Evolutionary conservation across 2,329 filamentous ascomycete species (phyloP), one percentile per base, ranked within the genome.

Genomic region (Fusarium keratoplasticum): DNA sequence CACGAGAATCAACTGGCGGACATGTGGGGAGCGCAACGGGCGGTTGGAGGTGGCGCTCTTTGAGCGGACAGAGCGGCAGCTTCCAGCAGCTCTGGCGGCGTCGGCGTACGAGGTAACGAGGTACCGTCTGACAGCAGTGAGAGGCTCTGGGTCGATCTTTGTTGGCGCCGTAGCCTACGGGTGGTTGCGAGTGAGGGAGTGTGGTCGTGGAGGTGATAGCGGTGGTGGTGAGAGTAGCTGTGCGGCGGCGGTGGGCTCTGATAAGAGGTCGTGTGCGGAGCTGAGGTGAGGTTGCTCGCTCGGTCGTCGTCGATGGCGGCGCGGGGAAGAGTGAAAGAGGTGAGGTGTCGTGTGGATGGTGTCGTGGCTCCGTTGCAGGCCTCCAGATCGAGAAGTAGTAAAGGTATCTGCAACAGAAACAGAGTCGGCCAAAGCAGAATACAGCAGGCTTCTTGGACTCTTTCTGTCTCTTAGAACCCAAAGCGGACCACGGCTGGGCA

Each of bases 1-100:
- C 70, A 78, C 76, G 76, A 78, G 76, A 73, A 68, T 72, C 70
- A 77, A 76, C 77, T 75, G 73, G 75, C 63, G 61, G 77, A 69
- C 76, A 79, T 78, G 77, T 79, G 77, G 77, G 73, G 77, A 75
- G 77, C 36, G 62, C 69, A 72, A 70, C 69, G 64, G 73, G 68
- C 75, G 76, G 74, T 72, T 79, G 74, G 61, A 73, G 66, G 70
- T 74, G 73, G 72, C 74, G 77, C 74, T 74, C 70, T 69, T 52
- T 42, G n/a, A 72, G 72, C 69, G 66, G 67, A 67, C 66, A 64
- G 64, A 67, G 65, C 57, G 57, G 69, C 60, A 66, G 71, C 64
- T 73, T 69, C 59, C 61, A 64, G 58, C 42, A 62, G 50, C 47
- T 61, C 25, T 59, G 64, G 42, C 36, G 61, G 64, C 63, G 47